Percentiles rank a stretch among this genome's conserved stretches.
Evolutionary conservation across 495 filamentous ascomycete genomes (phyloP).

Genomic region (Aspergillus bridgeri): DNA sequence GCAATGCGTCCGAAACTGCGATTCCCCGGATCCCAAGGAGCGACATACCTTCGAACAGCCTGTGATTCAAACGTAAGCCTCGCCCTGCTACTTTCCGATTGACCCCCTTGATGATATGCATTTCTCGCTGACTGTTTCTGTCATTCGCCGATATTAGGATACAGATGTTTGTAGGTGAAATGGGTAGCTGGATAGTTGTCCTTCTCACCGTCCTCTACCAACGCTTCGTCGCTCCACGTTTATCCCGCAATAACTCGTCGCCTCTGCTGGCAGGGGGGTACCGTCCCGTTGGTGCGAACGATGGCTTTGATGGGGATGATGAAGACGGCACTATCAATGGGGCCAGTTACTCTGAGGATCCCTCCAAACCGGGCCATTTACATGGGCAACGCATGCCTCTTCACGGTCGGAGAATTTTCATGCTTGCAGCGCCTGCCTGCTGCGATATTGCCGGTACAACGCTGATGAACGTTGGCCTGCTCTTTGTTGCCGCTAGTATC

Average conservation of each 20-base stretch:
- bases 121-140: constrained; percentile 11
- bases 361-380: constrained; percentile 48
- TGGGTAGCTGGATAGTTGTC: constrained; percentile 88
- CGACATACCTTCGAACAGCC: constrained; percentile 83
- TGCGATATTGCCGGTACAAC: constrained; percentile 95
- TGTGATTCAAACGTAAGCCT: constrained; percentile 79
- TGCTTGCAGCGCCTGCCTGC: constrained; percentile 82
- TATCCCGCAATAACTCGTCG: constrained; percentile 28
- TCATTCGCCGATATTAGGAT: constrained; percentile 34
- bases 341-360: constrained; percentile 34
- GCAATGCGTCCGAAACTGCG: constrained; percentile 91
- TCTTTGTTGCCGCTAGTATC: constrained; percentile 91
- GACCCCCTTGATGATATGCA: not conserved
- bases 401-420: constrained; percentile 64
- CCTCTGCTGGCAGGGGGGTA: constrained; percentile 60
- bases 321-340: constrained; percentile 35
- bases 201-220: constrained; percentile 60
- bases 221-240: constrained; percentile 45
- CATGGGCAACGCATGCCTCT: constrained; percentile 54
- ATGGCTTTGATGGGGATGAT: constrained; percentile 46
- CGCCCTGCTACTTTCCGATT: not conserved
- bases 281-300: constrained; percentile 51
- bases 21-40: constrained; percentile 61
- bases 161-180: constrained; percentile 93
- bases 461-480: constrained; percentile 90